phyloP scores from a whole-genome alignment of 495 filamentous ascomycete species.

The Usnea hakonensis region DNA sequence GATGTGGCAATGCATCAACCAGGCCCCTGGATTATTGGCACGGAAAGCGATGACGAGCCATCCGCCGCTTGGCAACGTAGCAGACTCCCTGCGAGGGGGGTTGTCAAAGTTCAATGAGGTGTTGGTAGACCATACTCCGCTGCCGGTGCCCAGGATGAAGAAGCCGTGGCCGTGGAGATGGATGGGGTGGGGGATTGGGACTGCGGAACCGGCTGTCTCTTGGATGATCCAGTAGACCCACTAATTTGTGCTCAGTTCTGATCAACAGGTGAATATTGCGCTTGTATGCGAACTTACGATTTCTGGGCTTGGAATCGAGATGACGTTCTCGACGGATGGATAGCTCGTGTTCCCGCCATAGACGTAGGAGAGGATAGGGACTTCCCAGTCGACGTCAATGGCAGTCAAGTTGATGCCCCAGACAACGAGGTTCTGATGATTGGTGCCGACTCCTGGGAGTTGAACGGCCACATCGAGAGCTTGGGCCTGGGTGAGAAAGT shows the following conservation, averaged over 20 bases:
- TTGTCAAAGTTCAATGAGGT: constrained; percentile 34
- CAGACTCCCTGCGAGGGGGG: constrained; percentile 46
- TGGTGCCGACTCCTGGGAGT: background rate
- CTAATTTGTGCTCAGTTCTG: background rate
- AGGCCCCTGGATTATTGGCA: constrained; percentile 48
- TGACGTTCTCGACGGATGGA: background rate
- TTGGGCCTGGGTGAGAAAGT: background rate
- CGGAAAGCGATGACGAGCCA: constrained; percentile 44
- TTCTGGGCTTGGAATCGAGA: background rate
- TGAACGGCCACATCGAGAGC: background rate
- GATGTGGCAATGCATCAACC: constrained; percentile 52
- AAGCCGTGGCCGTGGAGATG: constrained; percentile 54
- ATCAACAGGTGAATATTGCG: background rate
- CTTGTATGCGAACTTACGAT: background rate
- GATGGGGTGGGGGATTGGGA: constrained; percentile 32
- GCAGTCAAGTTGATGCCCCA: constrained; percentile 5
- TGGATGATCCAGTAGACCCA: background rate
- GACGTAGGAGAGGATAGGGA: constrained; percentile 2
- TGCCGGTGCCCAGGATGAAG: constrained; percentile 39
- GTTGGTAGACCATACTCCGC: constrained; percentile 24
- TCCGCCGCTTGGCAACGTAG: constrained; percentile 38
- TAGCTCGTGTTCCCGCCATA: background rate
- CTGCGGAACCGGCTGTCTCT: background rate
- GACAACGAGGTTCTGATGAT: constrained; percentile 2
- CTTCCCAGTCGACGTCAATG: constrained; percentile 3